Base-by-base conservation (phyloP, 108 stramenopile genomes). In the Bacterosira constricta region DNA sequence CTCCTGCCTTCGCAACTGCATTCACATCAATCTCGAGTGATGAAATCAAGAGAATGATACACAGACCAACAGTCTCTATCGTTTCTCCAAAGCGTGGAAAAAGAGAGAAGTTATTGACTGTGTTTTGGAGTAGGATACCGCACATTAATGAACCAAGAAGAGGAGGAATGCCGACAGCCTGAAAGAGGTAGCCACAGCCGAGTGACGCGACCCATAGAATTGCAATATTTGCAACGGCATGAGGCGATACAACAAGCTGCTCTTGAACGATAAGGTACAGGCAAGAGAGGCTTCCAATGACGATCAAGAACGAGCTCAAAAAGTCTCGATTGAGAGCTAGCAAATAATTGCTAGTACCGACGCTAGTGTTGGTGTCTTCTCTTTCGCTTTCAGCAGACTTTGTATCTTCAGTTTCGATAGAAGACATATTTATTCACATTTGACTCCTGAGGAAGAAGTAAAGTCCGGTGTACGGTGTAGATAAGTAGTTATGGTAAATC, bases 11-110 rank as follows among this genome's bases (percentile, higher is more conserved):
- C 55, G 12, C 13, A 20, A 85, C 56, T 0, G 58, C 44, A 30
- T 50, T 15, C 13, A 72, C 6, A 53, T 85, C 50, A 4, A 85
- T 46, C 44, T 79, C 77, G 4, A 85, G 61, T 4, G 79, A 75
- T 12, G 76, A 67, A 9, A 79, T 61, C 23, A 72, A 25, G 9
- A 85, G 62, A 20, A 85, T 81, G 31, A 72, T 37, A 12, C 29
- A 39, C 46, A 81, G 58, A 2, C 71, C 71, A 55, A 42, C 15
- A 1, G 73, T 47, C 5, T 72, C 45, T 0, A 77, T 51, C 51
- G 47, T 35, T 15, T 62, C 50, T 10, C 27, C 6, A 26, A 49
- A 30, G 8, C 27, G 20, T 25, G 46, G 44, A 13, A 6, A 17
- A 1, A 42, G 20, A 11, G 18, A 6, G 20, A 41, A 29, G n/a